phyloP scores from a whole-genome alignment of 1,139 yeast species.

The Pichia sp. region DNA sequence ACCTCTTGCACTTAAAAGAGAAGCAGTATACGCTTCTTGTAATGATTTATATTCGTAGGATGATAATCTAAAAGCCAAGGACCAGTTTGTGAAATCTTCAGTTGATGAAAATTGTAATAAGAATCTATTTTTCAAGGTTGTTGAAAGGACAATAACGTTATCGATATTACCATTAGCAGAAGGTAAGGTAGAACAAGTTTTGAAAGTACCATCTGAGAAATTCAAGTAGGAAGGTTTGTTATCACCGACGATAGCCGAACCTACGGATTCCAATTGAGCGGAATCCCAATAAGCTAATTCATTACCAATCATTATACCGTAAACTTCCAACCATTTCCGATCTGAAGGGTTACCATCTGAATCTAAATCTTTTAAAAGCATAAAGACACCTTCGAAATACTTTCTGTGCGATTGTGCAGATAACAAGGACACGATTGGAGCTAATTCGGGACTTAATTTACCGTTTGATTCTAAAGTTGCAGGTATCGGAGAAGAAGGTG shows the following conservation, averaged over 20 bases:
- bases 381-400: conserved; percentile 71
- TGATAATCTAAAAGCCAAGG: conserved; percentile 76
- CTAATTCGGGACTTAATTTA: conserved; percentile 57
- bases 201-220: conserved; percentile 87
- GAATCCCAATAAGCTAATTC: conserved; percentile 96
- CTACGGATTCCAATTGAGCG: conserved; percentile 51
- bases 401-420: conserved; percentile 74
- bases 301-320: conserved; percentile 87
- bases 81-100: conserved; percentile 64
- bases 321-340: conserved; percentile 89
- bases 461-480: conserved; percentile 30
- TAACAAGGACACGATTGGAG: conserved; percentile 71
- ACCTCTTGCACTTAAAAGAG: conserved; percentile 85
- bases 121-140: conserved; percentile 86
- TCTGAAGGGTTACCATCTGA: conserved; percentile 85
- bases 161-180: conserved; percentile 58
- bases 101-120: conserved; percentile 70
- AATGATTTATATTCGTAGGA: conserved; percentile 75
- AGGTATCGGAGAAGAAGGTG: conserved; percentile 18
- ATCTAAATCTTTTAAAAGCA: conserved; percentile 69
- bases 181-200: conserved; percentile 64
- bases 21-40: conserved; percentile 97
- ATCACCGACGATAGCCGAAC: conserved; percentile 15
- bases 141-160: conserved; percentile 82
- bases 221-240: conserved; percentile 86